A percentile compares a stretch with the other conserved stretches of the same genome.
phyloP scores from a whole-genome alignment of 257 asterid species.

The Oldenlandia corymbosa region DNA sequence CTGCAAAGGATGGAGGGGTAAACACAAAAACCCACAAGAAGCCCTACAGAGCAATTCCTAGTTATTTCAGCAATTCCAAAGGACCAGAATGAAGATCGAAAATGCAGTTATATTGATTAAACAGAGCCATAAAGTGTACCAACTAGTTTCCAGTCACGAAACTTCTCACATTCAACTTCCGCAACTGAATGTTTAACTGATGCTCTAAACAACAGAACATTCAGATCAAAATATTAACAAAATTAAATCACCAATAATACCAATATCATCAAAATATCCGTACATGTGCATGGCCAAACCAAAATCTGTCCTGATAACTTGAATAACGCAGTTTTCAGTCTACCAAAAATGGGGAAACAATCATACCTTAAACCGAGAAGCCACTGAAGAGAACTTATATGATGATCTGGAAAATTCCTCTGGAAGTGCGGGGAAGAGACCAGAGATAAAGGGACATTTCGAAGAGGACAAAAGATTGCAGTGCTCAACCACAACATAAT shows the following conservation, averaged over 20 bases:
- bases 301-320: neutral
- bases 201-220: too few species aligned
- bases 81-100: too few species aligned
- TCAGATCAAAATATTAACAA: too few species aligned
- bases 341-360: neutral
- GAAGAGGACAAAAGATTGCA: constrained; percentile 87
- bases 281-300: neutral
- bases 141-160: neutral
- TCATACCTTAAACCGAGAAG: constrained; percentile 91
- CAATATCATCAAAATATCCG: neutral
- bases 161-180: neutral
- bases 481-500: constrained; percentile 96
- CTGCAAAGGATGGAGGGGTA: too few species aligned
- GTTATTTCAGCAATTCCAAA: too few species aligned
- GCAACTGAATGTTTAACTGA: neutral
- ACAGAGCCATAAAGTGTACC: too few species aligned
- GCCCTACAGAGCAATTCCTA: too few species aligned
- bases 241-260: too few species aligned
- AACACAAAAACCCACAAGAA: too few species aligned
- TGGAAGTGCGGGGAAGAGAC: constrained; percentile 80
- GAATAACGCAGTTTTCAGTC: neutral
- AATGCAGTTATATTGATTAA: too few species aligned
- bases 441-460: constrained; percentile 64
- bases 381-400: constrained; percentile 94
- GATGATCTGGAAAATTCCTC: constrained; percentile 94